Evolutionary conservation across 2,329 filamentous ascomycete genomes (phyloP).

Genomic region (Penicillium decumbens): DNA sequence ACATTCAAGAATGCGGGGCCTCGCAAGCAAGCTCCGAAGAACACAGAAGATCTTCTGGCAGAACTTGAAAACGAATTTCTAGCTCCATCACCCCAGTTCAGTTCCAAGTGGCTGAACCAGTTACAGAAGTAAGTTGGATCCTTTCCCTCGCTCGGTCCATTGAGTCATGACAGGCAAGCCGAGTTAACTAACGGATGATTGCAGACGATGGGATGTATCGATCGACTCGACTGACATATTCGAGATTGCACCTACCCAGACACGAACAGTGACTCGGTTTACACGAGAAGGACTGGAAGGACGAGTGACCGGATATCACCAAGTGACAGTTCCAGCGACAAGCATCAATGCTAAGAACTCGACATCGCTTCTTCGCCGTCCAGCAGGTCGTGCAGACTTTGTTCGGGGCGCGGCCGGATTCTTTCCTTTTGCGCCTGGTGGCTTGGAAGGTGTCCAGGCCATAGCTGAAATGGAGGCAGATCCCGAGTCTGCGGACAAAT

Average conservation of each 20-base stretch:
- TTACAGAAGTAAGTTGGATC: slow-evolving; percentile 63
- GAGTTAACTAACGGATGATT: not conserved
- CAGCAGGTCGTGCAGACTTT: slow-evolving; percentile 81
- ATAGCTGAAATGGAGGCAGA: slow-evolving; percentile 80
- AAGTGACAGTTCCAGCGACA: slow-evolving; percentile 84
- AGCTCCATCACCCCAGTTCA: slow-evolving; percentile 73
- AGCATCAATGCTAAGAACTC: slow-evolving; percentile 93
- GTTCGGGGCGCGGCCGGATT: slow-evolving; percentile 89
- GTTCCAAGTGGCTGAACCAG: slow-evolving; percentile 77
- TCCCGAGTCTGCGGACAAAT: slow-evolving; percentile 50
- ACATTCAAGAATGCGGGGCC: slow-evolving; percentile 35
- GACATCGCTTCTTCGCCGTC: slow-evolving; percentile 80
- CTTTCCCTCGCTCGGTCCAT: not conserved
- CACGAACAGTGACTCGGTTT: slow-evolving; percentile 90
- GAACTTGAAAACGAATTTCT: slow-evolving; percentile 74
- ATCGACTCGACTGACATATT: slow-evolving; percentile 80
- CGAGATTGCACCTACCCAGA: slow-evolving; percentile 82
- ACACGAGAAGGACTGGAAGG: slow-evolving; percentile 87
- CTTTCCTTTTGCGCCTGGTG: slow-evolving; percentile 89
- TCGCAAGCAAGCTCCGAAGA: slow-evolving; percentile 45
- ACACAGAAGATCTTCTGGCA: slow-evolving; percentile 58
- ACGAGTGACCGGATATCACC: slow-evolving; percentile 85
- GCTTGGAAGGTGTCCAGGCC: slow-evolving; percentile 79
- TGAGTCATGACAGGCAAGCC: not conserved
- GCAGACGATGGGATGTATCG: slow-evolving; percentile 70